Evolutionary conservation across 108 stramenopile species (phyloP), one percentile per base, ranked within the genome.

Genomic region (Licmophora abbreviata): DNA sequence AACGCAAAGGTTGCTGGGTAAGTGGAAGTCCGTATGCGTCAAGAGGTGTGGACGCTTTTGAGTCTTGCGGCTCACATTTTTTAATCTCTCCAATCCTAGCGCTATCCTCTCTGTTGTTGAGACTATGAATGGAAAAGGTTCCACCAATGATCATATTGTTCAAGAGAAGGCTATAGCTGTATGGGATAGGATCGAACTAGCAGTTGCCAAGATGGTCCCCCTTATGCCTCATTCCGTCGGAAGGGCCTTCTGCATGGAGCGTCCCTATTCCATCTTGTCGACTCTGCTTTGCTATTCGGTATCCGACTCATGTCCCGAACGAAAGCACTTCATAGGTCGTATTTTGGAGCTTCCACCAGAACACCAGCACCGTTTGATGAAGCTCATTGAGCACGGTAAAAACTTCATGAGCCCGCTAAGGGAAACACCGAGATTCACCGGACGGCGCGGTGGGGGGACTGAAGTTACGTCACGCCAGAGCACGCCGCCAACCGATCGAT

Each of bases 351-450:
- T 73, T 5, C 41, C 67, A 1, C 43, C 37, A 23, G 41, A 42
- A 8, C 56, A 51, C 1, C 77, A 73, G 59, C 50, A 57, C 22
- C 26, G 44, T 26, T 53, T 78, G 28, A 78, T 78, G 77, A 24
- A 45, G 22, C 29, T 66, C 22, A 59, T 66, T 37, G 65, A 66
- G 31, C 28, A 20, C 31, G 38, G 54, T 11, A 34, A 17, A 18
- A 48, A 25, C 26, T 44, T 21, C 3, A 21, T 64, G 48, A 17
- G 38, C 23, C 14, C 51, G 20, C 14, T 46, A 11, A 23, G 32
- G n/a, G 21, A 2, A n/a, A 32, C 2, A 29, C 3, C 14, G 15
- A n/a, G 34, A 3, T n/a, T 21, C 49, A 4, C 18, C 27, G 17
- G 26, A 18, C 24, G 20, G 14, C 45, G 55, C 20, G 29, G 24